Evolutionary conservation across 169 alveolate genomes (phyloP), one percentile per base, ranked within the genome.

Genomic region (Cytauxzoon felis): DNA sequence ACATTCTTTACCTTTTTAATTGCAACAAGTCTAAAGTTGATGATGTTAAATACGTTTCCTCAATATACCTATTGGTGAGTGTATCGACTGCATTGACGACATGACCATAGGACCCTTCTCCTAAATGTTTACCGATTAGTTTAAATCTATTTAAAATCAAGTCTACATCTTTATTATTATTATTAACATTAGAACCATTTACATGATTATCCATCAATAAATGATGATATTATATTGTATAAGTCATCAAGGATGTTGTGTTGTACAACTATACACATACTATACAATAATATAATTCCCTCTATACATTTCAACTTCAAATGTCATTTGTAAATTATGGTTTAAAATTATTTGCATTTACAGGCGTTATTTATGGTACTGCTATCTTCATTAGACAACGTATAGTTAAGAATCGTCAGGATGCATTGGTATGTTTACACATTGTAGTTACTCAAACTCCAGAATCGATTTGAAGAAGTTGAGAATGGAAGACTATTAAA

Each of bases 61-160:
- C 87, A 88, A 45, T 58, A 8, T 43, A 72, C 82, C 32, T 72
- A 21, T 78, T 78, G 0, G 82, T 72, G 4, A 80, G 52, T 19
- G 82, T 91, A 70, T 94, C 98, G 69, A 80, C 89, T 16, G 97
- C 97, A 68, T 92, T 91, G 56, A 91, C 91, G 24, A 96, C 98
- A 30, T 93, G 95, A 34, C 98, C 98, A 75, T 96, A 96, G 23
- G 99, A 94, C 36, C 98, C 98, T 70, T 96, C 98, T 9, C 99
- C 99, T 21, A 95, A 89, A 65, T 87, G 92, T 36, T 87, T 87
- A 16, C 88, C 87, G 24, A 87, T 61, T 41, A 82, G 90, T 29
- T 81, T 73, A 51, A 84, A 89, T 34, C 91, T 63, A 36, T 69
- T 78, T 6, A 53, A 50, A 21, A 76, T 54, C 30, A 53, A 72